Percentiles rank a stretch among this genome's conserved stretches.
These are phyloP conservation scores for Pulveroboletus sp. DNA, from an alignment of 768 basidiomycete species.

Conservation along the genomic window DNA sequence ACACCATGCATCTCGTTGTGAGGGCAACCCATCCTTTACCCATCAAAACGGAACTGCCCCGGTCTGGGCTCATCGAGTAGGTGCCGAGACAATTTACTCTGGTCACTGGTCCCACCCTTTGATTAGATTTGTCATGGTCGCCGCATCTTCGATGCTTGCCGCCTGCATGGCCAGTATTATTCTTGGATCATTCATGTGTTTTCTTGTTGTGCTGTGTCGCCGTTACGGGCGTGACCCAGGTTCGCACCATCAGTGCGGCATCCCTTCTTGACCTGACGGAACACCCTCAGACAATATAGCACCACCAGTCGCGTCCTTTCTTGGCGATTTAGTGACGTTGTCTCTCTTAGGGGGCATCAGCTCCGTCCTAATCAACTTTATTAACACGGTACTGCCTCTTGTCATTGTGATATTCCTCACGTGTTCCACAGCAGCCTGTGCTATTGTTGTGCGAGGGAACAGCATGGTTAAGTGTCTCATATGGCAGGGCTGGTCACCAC, in stretches of 20 bases:
- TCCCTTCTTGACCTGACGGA: neutral
- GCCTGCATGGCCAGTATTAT: constrained; percentile 72
- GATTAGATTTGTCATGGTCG: constrained; percentile 68
- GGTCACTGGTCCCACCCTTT: constrained; percentile 3
- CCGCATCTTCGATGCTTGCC: constrained; percentile 74
- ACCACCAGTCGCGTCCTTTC: constrained; percentile 85
- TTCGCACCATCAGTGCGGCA: constrained; percentile 25
- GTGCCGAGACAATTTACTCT: constrained; percentile 3
- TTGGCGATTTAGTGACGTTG: constrained; percentile 91
- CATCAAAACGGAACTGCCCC: constrained; percentile 26
- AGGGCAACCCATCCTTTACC: constrained; percentile 25
- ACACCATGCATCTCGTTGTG: constrained; percentile 3
- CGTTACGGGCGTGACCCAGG: constrained; percentile 80
- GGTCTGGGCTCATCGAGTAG: constrained; percentile 40
- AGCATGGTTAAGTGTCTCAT: constrained; percentile 66
- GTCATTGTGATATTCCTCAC: constrained; percentile 46
- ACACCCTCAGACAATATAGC: constrained; percentile 79
- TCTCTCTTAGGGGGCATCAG: constrained; percentile 75
- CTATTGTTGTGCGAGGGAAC: constrained; percentile 60
- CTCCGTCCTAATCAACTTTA: constrained; percentile 59
- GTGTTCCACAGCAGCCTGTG: constrained; percentile 46
- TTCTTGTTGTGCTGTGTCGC: constrained; percentile 73
- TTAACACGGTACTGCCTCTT: constrained; percentile 63
- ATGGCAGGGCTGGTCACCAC: constrained; percentile 82
- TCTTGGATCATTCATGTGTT: constrained; percentile 91